A percentile compares a stretch with the other conserved stretches of the same genome.
These are phyloP conservation scores for Curvularia hawaiiensis DNA, from an alignment of 2,329 filamentous ascomycete genomes.

Conservation along the genomic window DNA sequence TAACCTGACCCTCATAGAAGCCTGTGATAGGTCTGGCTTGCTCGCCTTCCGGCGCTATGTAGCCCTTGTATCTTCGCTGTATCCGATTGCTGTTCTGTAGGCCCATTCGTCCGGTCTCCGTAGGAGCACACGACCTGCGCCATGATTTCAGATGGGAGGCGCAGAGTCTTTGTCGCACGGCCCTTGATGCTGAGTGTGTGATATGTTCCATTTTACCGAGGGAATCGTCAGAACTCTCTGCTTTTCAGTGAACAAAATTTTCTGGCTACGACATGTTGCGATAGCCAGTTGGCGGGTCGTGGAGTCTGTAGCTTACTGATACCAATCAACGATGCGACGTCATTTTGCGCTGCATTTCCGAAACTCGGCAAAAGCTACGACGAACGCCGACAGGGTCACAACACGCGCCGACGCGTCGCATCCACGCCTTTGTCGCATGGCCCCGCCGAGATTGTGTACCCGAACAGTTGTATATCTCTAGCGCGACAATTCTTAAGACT, in stretches of 20 bases:
- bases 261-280: conserved; percentile 11
- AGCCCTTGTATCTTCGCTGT: conserved; percentile 42
- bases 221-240: neutral
- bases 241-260: neutral
- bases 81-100: conserved; percentile 44
- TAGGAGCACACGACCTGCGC: conserved; percentile 8
- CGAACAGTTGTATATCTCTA: conserved; percentile 3
- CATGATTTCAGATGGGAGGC: conserved; percentile 31
- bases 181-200: conserved; percentile 18
- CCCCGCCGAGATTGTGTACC: conserved; percentile 6
- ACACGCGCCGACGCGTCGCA: conserved; percentile 39
- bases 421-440: conserved; percentile 15
- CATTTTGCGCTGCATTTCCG: conserved; percentile 36
- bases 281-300: neutral
- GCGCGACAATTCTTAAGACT: neutral
- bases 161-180: conserved; percentile 33
- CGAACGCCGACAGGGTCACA: conserved; percentile 30
- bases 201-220: conserved; percentile 22
- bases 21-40: conserved; percentile 47
- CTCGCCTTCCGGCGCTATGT: conserved; percentile 46
- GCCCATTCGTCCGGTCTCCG: conserved; percentile 23
- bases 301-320: conserved; percentile 15
- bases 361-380: conserved; percentile 35
- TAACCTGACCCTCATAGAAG: conserved; percentile 43
- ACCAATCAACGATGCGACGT: conserved; percentile 31